Conservation (phyloP, 495 filamentous ascomycete genomes). For the Neurospora discreta region DNA sequence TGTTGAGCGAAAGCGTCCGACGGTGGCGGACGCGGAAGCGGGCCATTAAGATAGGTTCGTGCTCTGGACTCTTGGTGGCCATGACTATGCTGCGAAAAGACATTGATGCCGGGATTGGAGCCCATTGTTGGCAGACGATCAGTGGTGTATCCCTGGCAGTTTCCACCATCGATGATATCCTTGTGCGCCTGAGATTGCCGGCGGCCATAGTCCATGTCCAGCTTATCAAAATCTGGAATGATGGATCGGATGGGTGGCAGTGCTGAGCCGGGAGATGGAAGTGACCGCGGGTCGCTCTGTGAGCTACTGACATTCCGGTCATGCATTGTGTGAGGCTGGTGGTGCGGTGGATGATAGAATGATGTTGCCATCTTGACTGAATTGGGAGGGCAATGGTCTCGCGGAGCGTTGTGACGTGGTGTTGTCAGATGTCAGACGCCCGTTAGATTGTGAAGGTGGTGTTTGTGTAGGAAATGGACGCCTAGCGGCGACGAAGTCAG, state of each 20-base stretch:
- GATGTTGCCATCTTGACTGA: background rate
- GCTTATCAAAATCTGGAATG: background rate
- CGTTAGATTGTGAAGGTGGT: background rate
- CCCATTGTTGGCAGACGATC: background rate
- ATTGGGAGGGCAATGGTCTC: background rate
- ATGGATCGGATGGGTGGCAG: background rate
- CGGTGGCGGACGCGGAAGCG: background rate
- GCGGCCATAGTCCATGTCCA: background rate
- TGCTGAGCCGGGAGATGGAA: background rate
- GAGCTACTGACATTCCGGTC: background rate
- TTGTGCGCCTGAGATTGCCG: background rate
- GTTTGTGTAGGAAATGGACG: background rate
- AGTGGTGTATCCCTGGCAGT: background rate
- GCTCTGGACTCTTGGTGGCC: background rate
- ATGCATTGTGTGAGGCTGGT: background rate
- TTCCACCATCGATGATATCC: background rate
- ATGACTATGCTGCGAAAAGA: background rate
- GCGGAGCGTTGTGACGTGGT: background rate
- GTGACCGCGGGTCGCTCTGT: background rate
- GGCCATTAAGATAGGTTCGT: background rate
- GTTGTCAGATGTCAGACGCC: background rate
- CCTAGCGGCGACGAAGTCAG: background rate
- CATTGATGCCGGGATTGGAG: background rate
- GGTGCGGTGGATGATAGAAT: background rate
- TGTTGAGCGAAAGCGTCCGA: background rate